These are phyloP conservation scores for Musa itinerans DNA, from an alignment of 176 grass and related monocot species.

Conservation along the genomic window DNA sequence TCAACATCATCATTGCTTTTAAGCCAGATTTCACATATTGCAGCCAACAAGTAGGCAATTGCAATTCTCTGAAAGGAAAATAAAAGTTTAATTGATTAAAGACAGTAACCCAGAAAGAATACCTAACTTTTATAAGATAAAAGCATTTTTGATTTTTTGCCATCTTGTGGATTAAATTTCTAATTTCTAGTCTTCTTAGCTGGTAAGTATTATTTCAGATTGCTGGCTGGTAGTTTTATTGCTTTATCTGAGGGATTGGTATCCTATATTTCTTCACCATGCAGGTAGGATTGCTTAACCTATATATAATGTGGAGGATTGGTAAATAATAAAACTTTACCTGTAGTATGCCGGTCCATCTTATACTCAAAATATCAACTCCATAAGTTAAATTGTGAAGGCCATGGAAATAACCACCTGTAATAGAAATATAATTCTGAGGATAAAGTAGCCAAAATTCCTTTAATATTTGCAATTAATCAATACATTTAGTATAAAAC, in stretches of 20 bases:
- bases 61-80: constrained; percentile 68
- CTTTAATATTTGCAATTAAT: no score
- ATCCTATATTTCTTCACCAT: no score
- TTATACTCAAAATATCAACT: constrained; percentile 54
- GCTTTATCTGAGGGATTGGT: no score
- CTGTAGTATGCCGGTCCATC: constrained; percentile 79
- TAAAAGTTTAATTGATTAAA: neutral
- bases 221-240: no score
- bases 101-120: no score
- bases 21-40: constrained; percentile 87
- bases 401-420: constrained; percentile 91
- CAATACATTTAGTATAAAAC: neutral
- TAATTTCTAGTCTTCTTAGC: no score
- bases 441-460: neutral
- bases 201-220: no score
- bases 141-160: no score
- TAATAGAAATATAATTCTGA: neutral
- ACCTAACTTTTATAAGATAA: no score
- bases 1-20: constrained; percentile 31
- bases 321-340: constrained; percentile 12
- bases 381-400: constrained; percentile 70
- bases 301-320: no score
- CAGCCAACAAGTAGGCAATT: constrained; percentile 64
- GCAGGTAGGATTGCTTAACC: no score
- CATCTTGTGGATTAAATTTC: no score